Percentiles rank a stretch among this genome's conserved stretches.
Conservation (phyloP, 371 early-diverging fungal genomes). For the Catenaria anguillulae region DNA sequence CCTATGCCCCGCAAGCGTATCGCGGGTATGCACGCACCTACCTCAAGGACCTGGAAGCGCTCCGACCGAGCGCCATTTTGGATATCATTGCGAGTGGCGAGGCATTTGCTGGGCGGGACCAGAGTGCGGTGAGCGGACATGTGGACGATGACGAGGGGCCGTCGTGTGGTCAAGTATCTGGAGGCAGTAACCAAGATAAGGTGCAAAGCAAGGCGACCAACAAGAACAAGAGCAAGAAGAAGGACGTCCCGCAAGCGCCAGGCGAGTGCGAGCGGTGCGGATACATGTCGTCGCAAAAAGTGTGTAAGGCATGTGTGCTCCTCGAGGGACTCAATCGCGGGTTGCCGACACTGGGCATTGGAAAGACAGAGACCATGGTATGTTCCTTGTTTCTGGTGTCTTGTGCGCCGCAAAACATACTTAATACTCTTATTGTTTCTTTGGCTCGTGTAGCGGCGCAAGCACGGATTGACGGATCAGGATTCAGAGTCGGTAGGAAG, state of each 20-base stretch:
- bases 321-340: slow-evolving; percentile 87
- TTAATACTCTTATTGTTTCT: neutral
- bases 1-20: slow-evolving; percentile 97
- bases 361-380: slow-evolving; percentile 12
- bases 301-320: slow-evolving; percentile 90
- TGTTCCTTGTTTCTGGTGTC: neutral
- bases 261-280: slow-evolving; percentile 74
- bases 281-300: slow-evolving; percentile 75
- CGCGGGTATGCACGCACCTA: slow-evolving; percentile 94
- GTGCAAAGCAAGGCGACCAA: too few species aligned
- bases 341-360: slow-evolving; percentile 40
- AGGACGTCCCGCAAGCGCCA: slow-evolving; percentile 10
- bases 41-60: slow-evolving; percentile 91
- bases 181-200: neutral
- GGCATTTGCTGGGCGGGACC: slow-evolving; percentile 46
- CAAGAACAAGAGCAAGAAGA: too few species aligned
- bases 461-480: too few species aligned
- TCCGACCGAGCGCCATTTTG: slow-evolving; percentile 80
- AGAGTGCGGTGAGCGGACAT: too few species aligned
- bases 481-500: too few species aligned
- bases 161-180: slow-evolving; percentile 44
- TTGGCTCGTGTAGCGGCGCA: neutral
- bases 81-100: slow-evolving; percentile 93
- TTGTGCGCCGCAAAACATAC: neutral
- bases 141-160: slow-evolving; percentile 20